Conservation (phyloP, 2,329 filamentous ascomycete species). For the Aphanocladium album region DNA sequence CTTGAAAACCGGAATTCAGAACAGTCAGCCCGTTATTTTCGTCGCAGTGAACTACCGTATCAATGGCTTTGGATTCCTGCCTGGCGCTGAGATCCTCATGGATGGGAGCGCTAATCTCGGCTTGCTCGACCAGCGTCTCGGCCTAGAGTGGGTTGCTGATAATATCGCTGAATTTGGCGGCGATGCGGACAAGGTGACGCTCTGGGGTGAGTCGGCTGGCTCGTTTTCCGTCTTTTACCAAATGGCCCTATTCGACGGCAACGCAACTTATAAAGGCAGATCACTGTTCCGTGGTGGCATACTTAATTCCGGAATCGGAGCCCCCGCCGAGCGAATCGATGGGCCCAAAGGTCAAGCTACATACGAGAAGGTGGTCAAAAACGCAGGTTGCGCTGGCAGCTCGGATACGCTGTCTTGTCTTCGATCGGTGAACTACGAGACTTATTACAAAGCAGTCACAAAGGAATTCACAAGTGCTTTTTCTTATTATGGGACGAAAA, state of each 20-base stretch:
- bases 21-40: neutral
- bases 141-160: neutral
- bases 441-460: no score
- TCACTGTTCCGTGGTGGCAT: constrained; percentile 60
- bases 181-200: neutral
- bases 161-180: neutral
- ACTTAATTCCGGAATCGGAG: no score
- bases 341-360: no score
- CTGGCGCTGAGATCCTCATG: neutral
- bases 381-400: no score
- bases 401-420: no score
- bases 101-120: neutral
- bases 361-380: no score
- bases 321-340: no score
- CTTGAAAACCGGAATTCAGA: neutral
- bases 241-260: constrained; percentile 67
- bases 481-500: no score
- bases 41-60: neutral
- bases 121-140: neutral
- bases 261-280: constrained; percentile 69
- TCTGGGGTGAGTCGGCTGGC: constrained; percentile 53
- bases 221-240: constrained; percentile 72
- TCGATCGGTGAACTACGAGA: no score
- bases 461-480: no score
- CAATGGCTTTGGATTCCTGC: neutral